phyloP scores from a whole-genome alignment of 1,284 basidiomycete species.

The Trichosporon sp. region DNA sequence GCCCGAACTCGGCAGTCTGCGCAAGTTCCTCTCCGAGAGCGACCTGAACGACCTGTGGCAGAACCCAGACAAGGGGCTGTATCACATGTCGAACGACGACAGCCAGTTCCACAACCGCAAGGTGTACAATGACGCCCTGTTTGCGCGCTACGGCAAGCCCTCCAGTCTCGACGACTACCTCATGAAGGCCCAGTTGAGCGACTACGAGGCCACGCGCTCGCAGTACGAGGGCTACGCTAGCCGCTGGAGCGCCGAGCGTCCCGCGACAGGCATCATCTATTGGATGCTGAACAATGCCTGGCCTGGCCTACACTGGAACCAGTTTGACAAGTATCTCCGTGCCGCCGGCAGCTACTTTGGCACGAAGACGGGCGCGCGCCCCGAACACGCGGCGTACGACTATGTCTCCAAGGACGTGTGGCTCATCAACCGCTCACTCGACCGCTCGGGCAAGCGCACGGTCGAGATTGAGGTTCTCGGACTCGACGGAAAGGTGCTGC shows the following conservation, averaged over 20 bases:
- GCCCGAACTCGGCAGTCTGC: background rate
- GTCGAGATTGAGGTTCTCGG: slow-evolving; percentile 4
- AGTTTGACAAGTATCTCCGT: background rate
- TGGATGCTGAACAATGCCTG: slow-evolving; percentile 16
- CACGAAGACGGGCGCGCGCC: background rate
- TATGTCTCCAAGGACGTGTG: background rate
- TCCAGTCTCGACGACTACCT: slow-evolving; percentile 1
- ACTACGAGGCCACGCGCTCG: slow-evolving; percentile 7
- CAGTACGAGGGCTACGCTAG: slow-evolving; percentile 1
- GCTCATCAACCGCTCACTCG: slow-evolving; percentile 11
- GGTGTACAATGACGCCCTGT: slow-evolving; percentile 1
- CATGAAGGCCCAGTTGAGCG: background rate
- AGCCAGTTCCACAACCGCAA: slow-evolving; percentile 11
- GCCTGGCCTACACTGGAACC: slow-evolving; percentile 12
- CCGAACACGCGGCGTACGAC: slow-evolving; percentile 8
- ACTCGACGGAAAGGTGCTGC: background rate
- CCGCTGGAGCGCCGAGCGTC: slow-evolving; percentile 2
- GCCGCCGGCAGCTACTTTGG: background rate
- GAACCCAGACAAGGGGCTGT: slow-evolving; percentile 8
- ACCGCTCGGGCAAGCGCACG: background rate
- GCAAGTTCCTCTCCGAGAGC: background rate
- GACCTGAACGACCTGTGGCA: slow-evolving; percentile 14
- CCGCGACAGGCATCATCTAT: slow-evolving; percentile 9
- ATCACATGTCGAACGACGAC: slow-evolving; percentile 13
- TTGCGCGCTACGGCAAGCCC: slow-evolving; percentile 1